Evolutionary conservation across 164 flowering plant species (phyloP), one percentile per base, ranked within the genome.

Genomic region (Vitis amurensis): DNA sequence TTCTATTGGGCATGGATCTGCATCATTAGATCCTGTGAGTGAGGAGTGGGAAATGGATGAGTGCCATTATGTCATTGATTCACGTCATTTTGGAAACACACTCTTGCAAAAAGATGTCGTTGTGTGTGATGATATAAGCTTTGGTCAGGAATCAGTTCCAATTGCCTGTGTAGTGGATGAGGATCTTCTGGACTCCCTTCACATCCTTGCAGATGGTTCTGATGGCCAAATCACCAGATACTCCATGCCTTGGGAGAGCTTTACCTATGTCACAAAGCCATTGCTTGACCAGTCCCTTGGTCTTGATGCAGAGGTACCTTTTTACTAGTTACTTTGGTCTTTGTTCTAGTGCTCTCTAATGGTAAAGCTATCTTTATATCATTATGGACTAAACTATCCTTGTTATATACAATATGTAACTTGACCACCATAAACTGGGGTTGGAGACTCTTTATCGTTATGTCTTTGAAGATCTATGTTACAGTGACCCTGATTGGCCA

Each of bases 171-270:
- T 90, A 29, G 86, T 88, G 27, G 97, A 93, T 75, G 88, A 87
- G 51, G 73, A 80, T 63, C 70, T 85, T 62, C 53, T 81, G 61
- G 84, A 74, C 69, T 84, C 86, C 37, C 68, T 84, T 68, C 69
- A 59, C 60, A 63, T 68, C 51, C 68, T 57, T 74, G 62, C 64
- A 48, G 78, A 72, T 66, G 77, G 73, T 67, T 71, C 73, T 64
- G 77, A 75, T 66, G 81, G 75, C 56, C 79, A 77, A 59, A 71
- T 47, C 70, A 15, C 63, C 8, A 68, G 70, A 60, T 55, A 56
- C 61, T 77, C 79, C 66, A 79, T 82, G 88, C 99, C 99, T 19
- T 96, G 99, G 98, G 91, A 91, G 80, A 81, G 79, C 70, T 96
- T 91, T 69, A 89, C 85, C 23, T 96, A 96, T 76, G 76, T 85